Conservation (phyloP, 768 basidiomycete species). For the Termitomyces titanicus region DNA sequence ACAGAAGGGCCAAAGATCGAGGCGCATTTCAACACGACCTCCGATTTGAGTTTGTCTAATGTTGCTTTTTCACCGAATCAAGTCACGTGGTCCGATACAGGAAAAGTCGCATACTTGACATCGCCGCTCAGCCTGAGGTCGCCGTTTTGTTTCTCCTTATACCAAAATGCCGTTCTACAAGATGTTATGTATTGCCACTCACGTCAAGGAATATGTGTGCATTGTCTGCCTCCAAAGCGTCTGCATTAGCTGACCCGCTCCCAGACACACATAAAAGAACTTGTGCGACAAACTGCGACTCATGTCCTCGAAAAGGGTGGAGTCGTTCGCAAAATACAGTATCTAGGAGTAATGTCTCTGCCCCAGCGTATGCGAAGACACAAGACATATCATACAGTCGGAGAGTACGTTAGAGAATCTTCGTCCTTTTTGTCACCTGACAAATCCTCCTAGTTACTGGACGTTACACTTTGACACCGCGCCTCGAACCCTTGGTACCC, state of each 20-base stretch:
- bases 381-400: slow-evolving; percentile 49
- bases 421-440: neutral
- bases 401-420: slow-evolving; percentile 66
- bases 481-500: slow-evolving; percentile 58
- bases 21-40: too few relatives aligned
- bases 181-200: slow-evolving; percentile 78
- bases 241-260: neutral
- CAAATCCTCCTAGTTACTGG: slow-evolving; percentile 66
- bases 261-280: slow-evolving; percentile 70
- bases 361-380: slow-evolving; percentile 73
- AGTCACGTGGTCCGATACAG: neutral
- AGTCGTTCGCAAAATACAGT: slow-evolving; percentile 77
- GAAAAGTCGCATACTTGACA: neutral
- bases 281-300: slow-evolving; percentile 67
- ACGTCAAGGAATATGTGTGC: slow-evolving; percentile 71
- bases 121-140: neutral
- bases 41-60: too few relatives aligned
- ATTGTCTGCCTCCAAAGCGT: neutral
- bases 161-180: slow-evolving; percentile 81
- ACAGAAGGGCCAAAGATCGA: neutral
- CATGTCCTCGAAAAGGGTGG: slow-evolving; percentile 76
- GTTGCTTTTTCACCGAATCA: neutral
- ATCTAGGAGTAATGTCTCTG: slow-evolving; percentile 68
- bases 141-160: neutral
- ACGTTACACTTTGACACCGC: slow-evolving; percentile 88